Conservation (phyloP, 2,329 filamentous ascomycete genomes). For the Aureobasidium sp. region DNA sequence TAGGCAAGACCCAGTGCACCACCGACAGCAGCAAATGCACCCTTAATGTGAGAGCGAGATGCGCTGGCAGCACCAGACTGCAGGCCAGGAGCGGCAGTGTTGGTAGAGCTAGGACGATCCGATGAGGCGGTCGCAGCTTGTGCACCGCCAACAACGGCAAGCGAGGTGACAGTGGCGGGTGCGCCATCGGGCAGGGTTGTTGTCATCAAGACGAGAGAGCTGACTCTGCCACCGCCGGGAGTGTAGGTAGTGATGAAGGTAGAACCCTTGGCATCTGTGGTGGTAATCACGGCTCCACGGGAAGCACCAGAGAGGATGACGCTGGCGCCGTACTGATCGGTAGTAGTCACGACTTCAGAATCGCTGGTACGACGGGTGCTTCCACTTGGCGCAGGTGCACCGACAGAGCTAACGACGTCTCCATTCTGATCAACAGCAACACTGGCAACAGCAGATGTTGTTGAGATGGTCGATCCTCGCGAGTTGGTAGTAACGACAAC, state of each 20-base stretch:
- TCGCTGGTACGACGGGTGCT: slow-evolving; percentile 6
- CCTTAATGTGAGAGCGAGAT: slow-evolving; percentile 23
- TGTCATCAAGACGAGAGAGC: slow-evolving; percentile 33
- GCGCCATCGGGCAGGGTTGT: slow-evolving; percentile 30
- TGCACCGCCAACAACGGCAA: slow-evolving; percentile 34
- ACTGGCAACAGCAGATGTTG: slow-evolving; percentile 32
- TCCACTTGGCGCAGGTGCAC: slow-evolving; percentile 28
- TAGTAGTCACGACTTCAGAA: slow-evolving; percentile 25
- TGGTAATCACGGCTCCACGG: slow-evolving; percentile 37
- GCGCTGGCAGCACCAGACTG: slow-evolving; percentile 32
- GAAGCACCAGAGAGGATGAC: slow-evolving; percentile 30
- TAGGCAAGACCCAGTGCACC: slow-evolving; percentile 29
- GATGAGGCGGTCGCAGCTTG: slow-evolving; percentile 16
- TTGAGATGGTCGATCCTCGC: slow-evolving; percentile 31
- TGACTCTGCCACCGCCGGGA: slow-evolving; percentile 36
- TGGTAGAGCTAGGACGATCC: background rate
- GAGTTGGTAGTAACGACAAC: slow-evolving; percentile 34
- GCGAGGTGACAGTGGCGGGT: slow-evolving; percentile 38
- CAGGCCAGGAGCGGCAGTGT: slow-evolving; percentile 28
- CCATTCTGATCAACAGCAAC: slow-evolving; percentile 33
- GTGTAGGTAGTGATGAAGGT: slow-evolving; percentile 43
- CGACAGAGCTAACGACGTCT: slow-evolving; percentile 32
- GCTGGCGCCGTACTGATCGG: slow-evolving; percentile 34
- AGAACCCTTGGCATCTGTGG: slow-evolving; percentile 34
- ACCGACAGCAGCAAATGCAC: slow-evolving; percentile 28